Evolutionary conservation across 1,284 basidiomycete genomes (phyloP).

Genomic region (Tremellales sp.): DNA sequence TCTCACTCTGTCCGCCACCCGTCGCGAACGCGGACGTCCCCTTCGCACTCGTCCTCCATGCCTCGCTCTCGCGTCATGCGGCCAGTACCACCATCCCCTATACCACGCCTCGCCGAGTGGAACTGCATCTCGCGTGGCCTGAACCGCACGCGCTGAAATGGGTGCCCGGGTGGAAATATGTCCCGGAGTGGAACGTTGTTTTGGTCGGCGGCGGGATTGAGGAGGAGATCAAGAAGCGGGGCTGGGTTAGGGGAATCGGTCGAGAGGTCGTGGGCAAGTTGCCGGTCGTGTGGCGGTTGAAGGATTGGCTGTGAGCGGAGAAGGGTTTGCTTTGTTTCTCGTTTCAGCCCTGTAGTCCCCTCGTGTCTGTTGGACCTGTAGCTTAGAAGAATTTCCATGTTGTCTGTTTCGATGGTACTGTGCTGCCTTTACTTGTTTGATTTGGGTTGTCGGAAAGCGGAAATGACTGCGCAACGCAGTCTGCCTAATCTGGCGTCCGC

Average conservation of each 20-base stretch:
- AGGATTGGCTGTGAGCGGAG: slow-evolving; percentile 11
- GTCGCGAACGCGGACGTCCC: neutral
- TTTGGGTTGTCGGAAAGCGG: too few species aligned
- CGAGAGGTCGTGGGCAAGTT: slow-evolving; percentile 5
- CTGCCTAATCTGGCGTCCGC: too few species aligned
- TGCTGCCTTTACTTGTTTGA: too few species aligned
- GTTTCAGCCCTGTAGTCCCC: too few species aligned
- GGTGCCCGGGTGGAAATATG: slow-evolving; percentile 10
- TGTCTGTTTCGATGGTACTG: too few species aligned
- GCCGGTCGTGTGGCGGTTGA: slow-evolving; percentile 11
- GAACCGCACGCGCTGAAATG: slow-evolving; percentile 1
- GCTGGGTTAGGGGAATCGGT: slow-evolving; percentile 3
- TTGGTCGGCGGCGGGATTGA: slow-evolving; percentile 1
- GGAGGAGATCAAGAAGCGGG: neutral
- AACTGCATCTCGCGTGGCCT: slow-evolving; percentile 7
- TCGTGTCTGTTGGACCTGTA: too few species aligned
- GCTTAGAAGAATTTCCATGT: too few species aligned
- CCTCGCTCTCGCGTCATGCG: slow-evolving; percentile 1
- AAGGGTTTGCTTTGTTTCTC: too few species aligned
- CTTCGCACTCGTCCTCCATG: slow-evolving; percentile 5
- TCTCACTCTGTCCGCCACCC: too few species aligned
- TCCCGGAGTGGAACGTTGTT: slow-evolving; percentile 13
- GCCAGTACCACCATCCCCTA: too few species aligned
- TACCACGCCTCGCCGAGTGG: slow-evolving; percentile 11
- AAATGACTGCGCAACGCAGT: too few species aligned